These are phyloP conservation scores for Suillus fuscotomentosus DNA, from an alignment of 768 basidiomycete genomes.

Conservation along the genomic window DNA sequence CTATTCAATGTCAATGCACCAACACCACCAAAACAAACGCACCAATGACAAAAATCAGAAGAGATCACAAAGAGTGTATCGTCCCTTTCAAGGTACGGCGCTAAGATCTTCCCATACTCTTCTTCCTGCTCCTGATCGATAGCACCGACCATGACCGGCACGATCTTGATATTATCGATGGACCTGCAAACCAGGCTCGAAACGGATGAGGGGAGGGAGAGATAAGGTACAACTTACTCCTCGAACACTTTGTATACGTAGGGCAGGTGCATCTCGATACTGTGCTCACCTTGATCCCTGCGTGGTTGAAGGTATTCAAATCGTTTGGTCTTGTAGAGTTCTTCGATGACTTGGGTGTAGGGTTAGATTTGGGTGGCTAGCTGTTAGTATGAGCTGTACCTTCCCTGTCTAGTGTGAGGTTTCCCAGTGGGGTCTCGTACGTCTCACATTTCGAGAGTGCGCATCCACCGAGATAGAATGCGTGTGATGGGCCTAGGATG, in stretches of 20 bases:
- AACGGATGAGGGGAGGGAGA: background rate
- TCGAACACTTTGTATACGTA: slow-evolving; percentile 85
- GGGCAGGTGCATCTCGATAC: slow-evolving; percentile 97
- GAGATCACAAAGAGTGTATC: slow-evolving; percentile 90
- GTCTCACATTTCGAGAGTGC: slow-evolving; percentile 75
- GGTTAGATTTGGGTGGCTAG: background rate
- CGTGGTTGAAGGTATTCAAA: slow-evolving; percentile 66
- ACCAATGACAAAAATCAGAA: slow-evolving; percentile 99
- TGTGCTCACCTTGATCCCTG: slow-evolving; percentile 93
- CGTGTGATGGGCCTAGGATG: slow-evolving; percentile 94
- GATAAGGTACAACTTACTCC: slow-evolving; percentile 46
- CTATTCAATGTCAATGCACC: background rate
- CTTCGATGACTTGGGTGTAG: slow-evolving; percentile 52
- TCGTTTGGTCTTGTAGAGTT: slow-evolving; percentile 60
- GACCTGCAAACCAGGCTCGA: background rate
- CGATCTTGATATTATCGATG: slow-evolving; percentile 75
- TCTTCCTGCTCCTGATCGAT: slow-evolving; percentile 60
- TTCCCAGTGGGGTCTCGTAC: slow-evolving; percentile 86
- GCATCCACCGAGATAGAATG: slow-evolving; percentile 83
- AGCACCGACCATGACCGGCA: slow-evolving; percentile 89
- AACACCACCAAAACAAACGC: slow-evolving; percentile 17
- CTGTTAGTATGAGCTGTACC: slow-evolving; percentile 47
- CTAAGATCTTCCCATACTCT: slow-evolving; percentile 67
- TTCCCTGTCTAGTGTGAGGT: slow-evolving; percentile 72
- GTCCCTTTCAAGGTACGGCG: slow-evolving; percentile 73